phyloP scores from a whole-genome alignment of 2,329 filamentous ascomycete species.

The Pochonia chlamydosporia region DNA sequence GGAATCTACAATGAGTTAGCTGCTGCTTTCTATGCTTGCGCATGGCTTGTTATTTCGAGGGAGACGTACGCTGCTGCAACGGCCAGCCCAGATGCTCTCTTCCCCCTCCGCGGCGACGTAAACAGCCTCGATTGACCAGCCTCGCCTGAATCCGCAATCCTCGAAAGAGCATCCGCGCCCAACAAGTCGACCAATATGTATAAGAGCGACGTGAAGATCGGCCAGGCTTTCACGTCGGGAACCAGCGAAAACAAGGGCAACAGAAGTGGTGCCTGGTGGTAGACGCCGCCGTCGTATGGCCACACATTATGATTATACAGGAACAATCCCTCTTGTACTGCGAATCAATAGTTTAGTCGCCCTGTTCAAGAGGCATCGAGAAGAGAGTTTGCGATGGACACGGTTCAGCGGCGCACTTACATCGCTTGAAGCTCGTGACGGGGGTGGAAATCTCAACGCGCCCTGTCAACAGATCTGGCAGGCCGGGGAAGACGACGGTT shows the following conservation, averaged over 20 bases:
- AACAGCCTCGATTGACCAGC: conserved; percentile 69
- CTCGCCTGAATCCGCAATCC: conserved; percentile 77
- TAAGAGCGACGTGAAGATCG: conserved; percentile 71
- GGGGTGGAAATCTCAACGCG: conserved; percentile 96
- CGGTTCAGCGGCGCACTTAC: conserved; percentile 58
- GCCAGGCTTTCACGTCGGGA: conserved; percentile 60
- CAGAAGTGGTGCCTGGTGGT: conserved; percentile 77
- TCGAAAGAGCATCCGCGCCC: conserved; percentile 71
- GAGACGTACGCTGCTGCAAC: conserved; percentile 69
- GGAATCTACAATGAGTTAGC: conserved; percentile 50
- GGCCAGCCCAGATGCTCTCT: conserved; percentile 67
- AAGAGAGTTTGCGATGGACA: too few relatives aligned
- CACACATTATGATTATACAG: conserved; percentile 95
- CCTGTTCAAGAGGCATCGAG: too few relatives aligned
- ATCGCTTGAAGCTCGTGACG: conserved; percentile 94
- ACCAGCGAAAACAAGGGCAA: conserved; percentile 88
- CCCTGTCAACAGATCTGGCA: conserved; percentile 80
- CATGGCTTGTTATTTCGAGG: too few relatives aligned
- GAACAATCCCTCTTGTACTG: conserved; percentile 94
- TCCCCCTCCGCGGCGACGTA: conserved; percentile 69
- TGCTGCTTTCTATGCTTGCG: too few relatives aligned
- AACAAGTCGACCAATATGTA: conserved; percentile 78
- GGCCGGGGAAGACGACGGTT: conserved; percentile 71
- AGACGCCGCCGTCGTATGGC: conserved; percentile 90
- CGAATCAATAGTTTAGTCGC: background rate